phyloP scores from a whole-genome alignment of 1,284 basidiomycete genomes.

The Naganishia sp. region DNA sequence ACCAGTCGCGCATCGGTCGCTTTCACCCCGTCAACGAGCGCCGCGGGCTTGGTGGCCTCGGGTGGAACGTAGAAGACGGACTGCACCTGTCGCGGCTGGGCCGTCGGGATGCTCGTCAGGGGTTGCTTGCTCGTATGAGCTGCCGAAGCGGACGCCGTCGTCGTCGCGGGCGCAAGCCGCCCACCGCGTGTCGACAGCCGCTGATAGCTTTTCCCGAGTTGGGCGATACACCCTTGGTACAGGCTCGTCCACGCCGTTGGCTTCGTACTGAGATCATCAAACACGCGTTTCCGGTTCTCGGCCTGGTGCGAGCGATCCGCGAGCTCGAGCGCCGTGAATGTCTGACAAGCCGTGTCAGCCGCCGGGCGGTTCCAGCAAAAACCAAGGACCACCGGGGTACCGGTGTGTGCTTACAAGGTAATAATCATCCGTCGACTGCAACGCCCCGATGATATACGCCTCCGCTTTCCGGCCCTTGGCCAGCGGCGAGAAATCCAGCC shows the following conservation, averaged over 20 bases:
- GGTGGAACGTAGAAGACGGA: slow-evolving; percentile 24
- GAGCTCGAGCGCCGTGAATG: slow-evolving; percentile 50
- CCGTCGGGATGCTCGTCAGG: slow-evolving; percentile 15
- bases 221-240: slow-evolving; percentile 62
- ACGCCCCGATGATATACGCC: slow-evolving; percentile 61
- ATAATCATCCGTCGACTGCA: slow-evolving; percentile 48
- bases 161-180: slow-evolving; percentile 7
- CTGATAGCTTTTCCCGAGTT: slow-evolving; percentile 68
- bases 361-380: too few relatives aligned
- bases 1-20: slow-evolving; percentile 17
- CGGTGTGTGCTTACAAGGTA: slow-evolving; percentile 39
- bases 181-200: slow-evolving; percentile 60
- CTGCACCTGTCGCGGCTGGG: slow-evolving; percentile 14
- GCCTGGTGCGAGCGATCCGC: slow-evolving; percentile 45
- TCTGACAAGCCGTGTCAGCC: slow-evolving; percentile 34
- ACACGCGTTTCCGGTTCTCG: slow-evolving; percentile 61
- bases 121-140: not conserved
- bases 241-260: slow-evolving; percentile 67
- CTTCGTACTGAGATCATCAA: slow-evolving; percentile 68
- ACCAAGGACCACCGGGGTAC: not conserved
- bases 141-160: not conserved
- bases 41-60: slow-evolving; percentile 13
- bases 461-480: slow-evolving; percentile 28
- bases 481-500: slow-evolving; percentile 32
- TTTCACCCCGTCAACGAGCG: slow-evolving; percentile 17